Evolutionary conservation across 208 protist genomes (phyloP).

Genomic region (Novymonas esmeraldas): DNA sequence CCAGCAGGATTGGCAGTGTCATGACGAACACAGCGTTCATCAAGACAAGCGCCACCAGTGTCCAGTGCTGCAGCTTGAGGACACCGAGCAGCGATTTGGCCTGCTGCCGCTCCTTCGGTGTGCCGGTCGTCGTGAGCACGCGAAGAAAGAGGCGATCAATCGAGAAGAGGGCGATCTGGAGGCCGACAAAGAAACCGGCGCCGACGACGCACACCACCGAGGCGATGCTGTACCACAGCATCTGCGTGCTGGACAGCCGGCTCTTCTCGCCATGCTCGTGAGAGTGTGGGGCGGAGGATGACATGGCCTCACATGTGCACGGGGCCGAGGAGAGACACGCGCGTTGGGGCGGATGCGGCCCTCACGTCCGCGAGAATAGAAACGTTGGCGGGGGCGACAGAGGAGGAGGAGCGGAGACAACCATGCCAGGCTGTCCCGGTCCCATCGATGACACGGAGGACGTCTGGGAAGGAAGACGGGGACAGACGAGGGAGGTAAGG

Average conservation of each 20-base stretch:
- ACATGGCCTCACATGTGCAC: conserved; percentile 10
- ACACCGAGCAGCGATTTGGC: conserved; percentile 46
- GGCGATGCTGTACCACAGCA: conserved; percentile 32
- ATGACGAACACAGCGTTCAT: conserved; percentile 78
- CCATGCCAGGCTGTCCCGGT: background rate
- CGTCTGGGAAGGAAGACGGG: too few relatives aligned
- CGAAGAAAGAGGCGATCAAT: conserved; percentile 71
- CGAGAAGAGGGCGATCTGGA: conserved; percentile 75
- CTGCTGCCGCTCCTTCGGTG: conserved; percentile 35
- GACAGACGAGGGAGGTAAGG: background rate
- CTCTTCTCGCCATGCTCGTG: conserved; percentile 1
- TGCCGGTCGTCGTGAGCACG: conserved; percentile 56
- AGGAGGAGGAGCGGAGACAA: background rate
- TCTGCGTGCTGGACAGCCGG: conserved; percentile 35
- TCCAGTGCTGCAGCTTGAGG: conserved; percentile 66
- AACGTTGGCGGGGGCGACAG: background rate
- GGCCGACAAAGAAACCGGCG: conserved; percentile 55
- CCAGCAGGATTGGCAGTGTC: conserved; percentile 83
- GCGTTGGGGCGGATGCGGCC: too few relatives aligned
- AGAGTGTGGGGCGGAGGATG: background rate
- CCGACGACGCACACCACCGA: conserved; percentile 41
- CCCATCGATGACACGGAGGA: background rate
- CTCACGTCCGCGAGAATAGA: too few relatives aligned
- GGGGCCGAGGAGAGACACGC: too few relatives aligned
- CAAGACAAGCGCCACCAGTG: conserved; percentile 86